Base-by-base conservation (phyloP, 192 early-diverging fungal genomes). In the Rhizophagus prolifer region DNA sequence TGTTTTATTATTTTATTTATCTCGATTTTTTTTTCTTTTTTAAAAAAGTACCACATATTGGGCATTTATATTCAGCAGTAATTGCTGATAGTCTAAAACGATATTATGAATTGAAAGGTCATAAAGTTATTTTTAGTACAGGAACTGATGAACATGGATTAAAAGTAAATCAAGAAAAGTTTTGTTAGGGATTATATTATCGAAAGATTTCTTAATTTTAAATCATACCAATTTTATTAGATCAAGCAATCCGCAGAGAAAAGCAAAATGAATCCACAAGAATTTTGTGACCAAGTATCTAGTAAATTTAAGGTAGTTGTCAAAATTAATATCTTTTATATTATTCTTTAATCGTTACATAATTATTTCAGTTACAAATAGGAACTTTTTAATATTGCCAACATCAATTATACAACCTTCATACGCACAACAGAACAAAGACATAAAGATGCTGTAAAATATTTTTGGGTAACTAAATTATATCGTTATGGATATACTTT, bases 131-230 rank as follows among this genome's bases (percentile, higher is more conserved):
- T 13, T 70, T 93, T 19, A 85, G 82, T 28, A 92, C 91, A 3
- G 97, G 97, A 44, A 98, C 97, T 3, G 97, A 98, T 79, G 97
- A 98, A 79, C 97, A 98, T 81, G 97, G 97, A 3, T 88, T 94
- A 5, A 98, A 98, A 86, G 93, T 90, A 78, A 14, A 73, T n/a
- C 13, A 13, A 13, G 31, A 65, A 44, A 3, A 16, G n/a, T n/a
- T 54, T 54, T 12, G 10, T 44, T 12, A 44, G 10, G 41, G 21
- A 54, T n/a, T 21, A 6, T 19, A 21, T 54, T 46, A 8, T 23
- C 41, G 30, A 41, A 28, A 70, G 9, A 31, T 19, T 14, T 16
- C 25, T 41, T 9, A 7, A 5, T 23, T 13, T n/a, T 41, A 9
- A 46, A 74, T 25, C 9, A 14, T 38, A 30, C 30, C 10, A 30